Base-by-base conservation (phyloP, 1,284 basidiomycete genomes). In the Peniophora sp. region DNA sequence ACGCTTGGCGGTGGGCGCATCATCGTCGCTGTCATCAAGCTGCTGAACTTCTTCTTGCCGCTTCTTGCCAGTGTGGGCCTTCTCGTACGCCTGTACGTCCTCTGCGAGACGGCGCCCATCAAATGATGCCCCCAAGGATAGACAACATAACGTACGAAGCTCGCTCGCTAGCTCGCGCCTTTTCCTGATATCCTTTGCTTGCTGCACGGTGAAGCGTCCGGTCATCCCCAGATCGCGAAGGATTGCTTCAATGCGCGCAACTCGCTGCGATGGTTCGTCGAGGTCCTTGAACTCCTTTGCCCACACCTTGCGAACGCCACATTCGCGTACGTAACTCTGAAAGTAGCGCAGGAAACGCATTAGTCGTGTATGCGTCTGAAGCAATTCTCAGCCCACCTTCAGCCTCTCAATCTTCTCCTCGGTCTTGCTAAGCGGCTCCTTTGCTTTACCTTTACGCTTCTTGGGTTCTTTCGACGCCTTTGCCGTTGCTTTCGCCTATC, bases 281-380 rank as follows among this genome's bases (percentile, higher is more conserved):
- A 78, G 64, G 52, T 75, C 81, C 55, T 80, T 69, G 59, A 93
- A 86, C 56, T 91, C 81, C 62, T 83, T 89, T 16, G 74, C 78
- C 91, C 91, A 94, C 24, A 80, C 72, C 66, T 89, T 92, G 50
- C 89, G 79, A 3, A 89, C 74, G 3, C 91, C 91, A 58, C 92
- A 93, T 0, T 87, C 87, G 8, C 78, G 66, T 1, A 94, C 80
- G 20, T 90, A 71, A 22, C 78, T 70, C 85, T 88, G 50, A 1
- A 47, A 12, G 44, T 35, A 10, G 43, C 27, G 43, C 44, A 36
- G 20, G 19, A 14, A 3, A 25, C 24, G 10, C 39, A 24, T 48
- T 34, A 50, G 50, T n/a, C 3, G 22, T n/a, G 20, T 24, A 27
- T 10, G 19, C 34, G 6, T 14, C 10, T 9, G 2, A 1, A 6